These are phyloP conservation scores for Ustilago esculenta DNA, from an alignment of 1,284 basidiomycete genomes.

Conservation along the genomic window DNA sequence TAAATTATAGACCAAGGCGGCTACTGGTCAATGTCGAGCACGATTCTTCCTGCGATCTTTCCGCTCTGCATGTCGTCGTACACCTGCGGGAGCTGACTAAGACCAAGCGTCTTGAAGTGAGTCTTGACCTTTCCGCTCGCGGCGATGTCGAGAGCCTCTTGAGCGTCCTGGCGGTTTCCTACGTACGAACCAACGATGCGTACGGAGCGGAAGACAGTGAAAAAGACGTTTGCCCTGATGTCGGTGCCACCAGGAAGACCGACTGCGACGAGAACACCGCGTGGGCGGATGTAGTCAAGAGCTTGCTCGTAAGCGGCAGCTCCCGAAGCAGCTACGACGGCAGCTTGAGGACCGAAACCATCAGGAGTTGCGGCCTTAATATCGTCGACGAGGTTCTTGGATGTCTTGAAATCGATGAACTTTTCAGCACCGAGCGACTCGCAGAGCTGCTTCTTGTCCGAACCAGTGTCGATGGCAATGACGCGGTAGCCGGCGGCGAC, in stretches of 20 bases:
- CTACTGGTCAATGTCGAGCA: conserved; percentile 70
- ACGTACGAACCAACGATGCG: conserved; percentile 80
- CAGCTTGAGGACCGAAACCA: conserved; percentile 78
- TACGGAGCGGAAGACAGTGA: conserved; percentile 71
- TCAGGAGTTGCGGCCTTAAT: conserved; percentile 74
- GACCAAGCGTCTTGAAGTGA: conserved; percentile 71
- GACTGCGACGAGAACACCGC: conserved; percentile 77
- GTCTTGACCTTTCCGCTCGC: conserved; percentile 76
- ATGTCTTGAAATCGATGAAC: conserved; percentile 80
- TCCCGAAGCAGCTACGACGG: conserved; percentile 66
- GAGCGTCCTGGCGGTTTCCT: conserved; percentile 69
- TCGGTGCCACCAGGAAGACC: conserved; percentile 75
- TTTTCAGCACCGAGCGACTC: conserved; percentile 77
- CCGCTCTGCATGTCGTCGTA: conserved; percentile 74
- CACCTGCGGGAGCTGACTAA: conserved; percentile 72
- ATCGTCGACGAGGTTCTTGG: conserved; percentile 72
- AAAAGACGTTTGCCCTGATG: conserved; percentile 78
- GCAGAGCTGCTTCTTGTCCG: conserved; percentile 78
- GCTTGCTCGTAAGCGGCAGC: conserved; percentile 77
- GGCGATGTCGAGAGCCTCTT: conserved; percentile 75
- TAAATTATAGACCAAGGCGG: too few species aligned
- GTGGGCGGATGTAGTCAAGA: conserved; percentile 72
- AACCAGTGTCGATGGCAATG: conserved; percentile 82
- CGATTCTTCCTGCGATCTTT: conserved; percentile 74
- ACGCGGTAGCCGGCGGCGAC: conserved; percentile 72